These are phyloP conservation scores for Anethum foeniculum DNA, from an alignment of 140 eudicot species.

Conservation along the genomic window DNA sequence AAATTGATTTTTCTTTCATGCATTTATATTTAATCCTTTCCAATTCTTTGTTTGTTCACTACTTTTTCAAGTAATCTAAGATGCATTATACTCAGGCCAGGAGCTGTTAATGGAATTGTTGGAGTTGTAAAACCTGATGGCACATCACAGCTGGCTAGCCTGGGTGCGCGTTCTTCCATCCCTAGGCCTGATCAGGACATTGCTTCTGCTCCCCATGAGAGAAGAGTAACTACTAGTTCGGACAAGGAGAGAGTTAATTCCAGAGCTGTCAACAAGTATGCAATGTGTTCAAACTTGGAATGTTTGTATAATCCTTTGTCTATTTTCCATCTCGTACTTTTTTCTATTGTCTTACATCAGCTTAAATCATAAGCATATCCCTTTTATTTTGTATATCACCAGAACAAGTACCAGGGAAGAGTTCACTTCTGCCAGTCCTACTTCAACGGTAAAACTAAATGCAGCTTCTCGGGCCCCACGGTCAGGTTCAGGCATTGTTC, in stretches of 20 bases:
- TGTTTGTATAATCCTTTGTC: background rate
- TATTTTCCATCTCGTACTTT: conserved; percentile 4
- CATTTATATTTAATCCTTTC: background rate
- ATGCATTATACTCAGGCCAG: conserved; percentile 35
- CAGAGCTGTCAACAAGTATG: conserved; percentile 65
- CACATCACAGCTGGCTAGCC: conserved; percentile 35
- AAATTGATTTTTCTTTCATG: background rate
- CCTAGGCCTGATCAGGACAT: conserved; percentile 59
- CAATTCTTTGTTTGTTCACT: background rate
- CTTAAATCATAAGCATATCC: background rate
- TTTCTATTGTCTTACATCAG: conserved; percentile 1
- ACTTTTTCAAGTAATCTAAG: background rate
- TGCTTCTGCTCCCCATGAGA: conserved; percentile 43
- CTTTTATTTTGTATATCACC: conserved; percentile 14
- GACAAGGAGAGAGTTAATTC: conserved; percentile 64
- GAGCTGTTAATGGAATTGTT: conserved; percentile 41
- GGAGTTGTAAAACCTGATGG: conserved; percentile 57
- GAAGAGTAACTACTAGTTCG: conserved; percentile 43
- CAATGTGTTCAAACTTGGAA: conserved; percentile 7
- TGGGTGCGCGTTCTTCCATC: conserved; percentile 51
- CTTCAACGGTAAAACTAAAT: conserved; percentile 51
- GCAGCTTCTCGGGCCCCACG: conserved; percentile 64
- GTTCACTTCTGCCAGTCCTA: conserved; percentile 55
- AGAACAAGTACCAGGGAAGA: conserved; percentile 64
- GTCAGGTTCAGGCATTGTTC: conserved; percentile 48